Evolutionary conservation across 1,139 yeast genomes (phyloP), one percentile per base, ranked within the genome.

Genomic region (Kodamaea derodonti): DNA sequence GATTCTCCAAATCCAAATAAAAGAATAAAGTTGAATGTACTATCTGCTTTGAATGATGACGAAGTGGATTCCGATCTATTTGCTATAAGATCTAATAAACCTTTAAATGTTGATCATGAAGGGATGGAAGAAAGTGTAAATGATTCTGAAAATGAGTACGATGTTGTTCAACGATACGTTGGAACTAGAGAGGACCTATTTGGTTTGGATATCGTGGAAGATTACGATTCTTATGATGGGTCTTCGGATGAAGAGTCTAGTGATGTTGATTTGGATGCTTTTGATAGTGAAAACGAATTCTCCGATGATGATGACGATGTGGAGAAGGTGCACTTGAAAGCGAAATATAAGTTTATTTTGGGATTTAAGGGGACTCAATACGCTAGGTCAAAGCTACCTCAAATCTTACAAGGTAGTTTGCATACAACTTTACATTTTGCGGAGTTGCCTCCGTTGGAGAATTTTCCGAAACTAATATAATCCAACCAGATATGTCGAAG

Each of bases 11-110:
- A 11, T 13, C n/a, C 14, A 15, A 17, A 26, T 10, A 49, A 46
- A 30, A 35, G 42, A 22, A 36, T 45, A 10, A 49, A 40, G 38
- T 40, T 56, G 26, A 40, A 39, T 24, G 32, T 36, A 5, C 57
- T 62, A 35, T 24, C 40, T 4, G 60, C 64, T 0, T 46, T 61
- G 29, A 44, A 44, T 2, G 42, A 48, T 6, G 44, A 42, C 13
- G 68, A 63, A 32, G 56, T 61, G 12, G 57, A 53, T 14, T 31
- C 41, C 24, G 65, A 59, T 35, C 33, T 59, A 20, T 7, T 24
- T 11, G 30, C 30, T 6, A 9, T 27, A 20, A 15, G 23, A 20
- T 27, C 23, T 4, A 13, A 12, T 17, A 18, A 14, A 27, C 5
- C 23, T 17, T 20, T 34, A 9, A 42, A 32, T n/a, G 51, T 37